Conservation (phyloP, 768 basidiomycete genomes). For the Russula ochroleuca region DNA sequence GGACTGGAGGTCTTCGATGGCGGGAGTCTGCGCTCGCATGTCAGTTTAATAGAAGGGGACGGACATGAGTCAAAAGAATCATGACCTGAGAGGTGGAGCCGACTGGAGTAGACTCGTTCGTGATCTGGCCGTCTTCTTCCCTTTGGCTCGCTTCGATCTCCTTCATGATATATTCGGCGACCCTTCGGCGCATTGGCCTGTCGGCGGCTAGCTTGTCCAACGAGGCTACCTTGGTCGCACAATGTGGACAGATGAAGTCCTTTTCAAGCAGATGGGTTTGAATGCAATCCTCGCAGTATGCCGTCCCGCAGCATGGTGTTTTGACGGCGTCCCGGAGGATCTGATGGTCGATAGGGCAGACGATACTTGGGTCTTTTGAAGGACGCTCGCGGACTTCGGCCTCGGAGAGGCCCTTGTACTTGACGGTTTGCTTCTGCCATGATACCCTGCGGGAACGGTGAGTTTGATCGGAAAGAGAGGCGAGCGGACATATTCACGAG, state of each 20-base stretch:
- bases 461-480: not conserved
- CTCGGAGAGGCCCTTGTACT: slow-evolving; percentile 74
- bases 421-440: slow-evolving; percentile 89
- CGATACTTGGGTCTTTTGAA: slow-evolving; percentile 72
- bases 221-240: slow-evolving; percentile 80
- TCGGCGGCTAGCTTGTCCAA: slow-evolving; percentile 83
- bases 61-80: not conserved
- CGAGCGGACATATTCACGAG: slow-evolving; percentile 53
- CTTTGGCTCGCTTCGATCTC: slow-evolving; percentile 73
- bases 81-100: slow-evolving; percentile 18
- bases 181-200: slow-evolving; percentile 71
- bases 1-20: slow-evolving; percentile 33
- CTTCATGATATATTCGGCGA: slow-evolving; percentile 77
- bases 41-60: not conserved
- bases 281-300: slow-evolving; percentile 97
- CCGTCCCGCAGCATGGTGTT: slow-evolving; percentile 88
- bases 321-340: slow-evolving; percentile 92
- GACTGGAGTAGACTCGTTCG: slow-evolving; percentile 16
- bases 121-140: slow-evolving; percentile 39
- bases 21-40: slow-evolving; percentile 17
- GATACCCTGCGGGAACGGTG: slow-evolving; percentile 56
- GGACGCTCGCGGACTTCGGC: slow-evolving; percentile 85
- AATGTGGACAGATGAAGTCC: slow-evolving; percentile 92
- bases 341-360: slow-evolving; percentile 89
- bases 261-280: slow-evolving; percentile 90